Evolutionary conservation across 176 grass and related monocot species (phyloP).

Genomic region (Microstegium vimineum): DNA sequence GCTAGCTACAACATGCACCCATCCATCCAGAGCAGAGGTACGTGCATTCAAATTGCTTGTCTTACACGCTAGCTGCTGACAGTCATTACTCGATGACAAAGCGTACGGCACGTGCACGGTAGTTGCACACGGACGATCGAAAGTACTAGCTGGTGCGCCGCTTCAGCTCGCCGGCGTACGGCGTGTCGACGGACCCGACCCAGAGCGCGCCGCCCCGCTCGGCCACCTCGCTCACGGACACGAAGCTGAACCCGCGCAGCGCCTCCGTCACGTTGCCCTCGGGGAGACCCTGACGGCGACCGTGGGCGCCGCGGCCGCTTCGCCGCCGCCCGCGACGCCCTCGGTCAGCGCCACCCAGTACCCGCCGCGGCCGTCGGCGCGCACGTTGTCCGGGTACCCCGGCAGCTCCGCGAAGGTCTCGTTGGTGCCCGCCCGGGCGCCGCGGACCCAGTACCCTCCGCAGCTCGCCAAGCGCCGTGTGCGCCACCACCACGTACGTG

Average conservation of each 20-base stretch:
- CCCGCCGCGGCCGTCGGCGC: constrained; percentile 37
- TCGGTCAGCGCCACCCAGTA: constrained; percentile 65
- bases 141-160: neutral
- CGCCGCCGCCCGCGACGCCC: neutral
- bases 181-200: constrained; percentile 60
- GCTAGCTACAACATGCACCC: neutral
- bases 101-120: neutral
- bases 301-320: neutral
- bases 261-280: constrained; percentile 35
- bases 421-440: constrained; percentile 18
- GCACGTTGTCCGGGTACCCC: constrained; percentile 85
- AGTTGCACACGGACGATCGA: too few relatives aligned
- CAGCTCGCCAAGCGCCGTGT: constrained; percentile 47
- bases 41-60: neutral
- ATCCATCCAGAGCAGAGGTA: neutral
- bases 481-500: constrained; percentile 49
- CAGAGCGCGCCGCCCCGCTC: constrained; percentile 47
- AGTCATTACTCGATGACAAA: neutral
- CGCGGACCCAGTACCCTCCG: constrained; percentile 62
- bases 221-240: constrained; percentile 52
- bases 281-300: constrained; percentile 38
- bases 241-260: constrained; percentile 33
- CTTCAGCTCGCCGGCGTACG: constrained; percentile 39
- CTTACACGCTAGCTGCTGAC: too few relatives aligned
- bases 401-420: constrained; percentile 59